Base-by-base conservation (phyloP, 1,139 yeast species). In the Pneumocystis canis region DNA sequence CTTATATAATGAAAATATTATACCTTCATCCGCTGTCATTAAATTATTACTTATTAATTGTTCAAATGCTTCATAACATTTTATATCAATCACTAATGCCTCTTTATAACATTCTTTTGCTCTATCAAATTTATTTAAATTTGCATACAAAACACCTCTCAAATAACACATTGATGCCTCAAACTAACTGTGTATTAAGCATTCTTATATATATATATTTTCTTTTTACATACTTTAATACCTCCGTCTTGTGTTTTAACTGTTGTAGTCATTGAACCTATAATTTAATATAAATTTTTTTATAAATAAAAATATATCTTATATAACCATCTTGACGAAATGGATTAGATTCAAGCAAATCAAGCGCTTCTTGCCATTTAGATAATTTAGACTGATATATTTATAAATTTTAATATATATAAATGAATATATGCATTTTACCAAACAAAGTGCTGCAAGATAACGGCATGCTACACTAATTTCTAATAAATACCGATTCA, bases 41-140 rank as follows among this genome's bases (percentile, higher is more conserved):
- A 90, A 78, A 70, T 84, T 85, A 69, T 87, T 87, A 54, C 80
- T 76, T 2, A 88, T 80, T 61, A 94, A 78, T 71, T 87, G 92
- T 69, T 87, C 83, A 72, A 89, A 89, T 0, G 98, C 97, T 69
- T 94, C 98, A 72, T 79, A 92, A 73, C 97, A 92, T 71, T 89
- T 89, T 11, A 87, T 90, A 73, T 94, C 98, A 1, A 87, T 89
- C 67, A 82, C 69, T 0, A 90, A 83, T 0, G 98, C 97, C 71
- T 89, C 96, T 70, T 84, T 84, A 71, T 84, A 90, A 65, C 95
- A 86, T 64, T 87, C 90, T 70, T 87, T 89, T 0, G 98, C 98
- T 66, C 81, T 78, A 40, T 87, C 95, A 71, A 88, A 85, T 73
- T 88, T 87, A 73, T 87, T 89, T 70, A 87, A 92, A 65, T 86